Conservation (phyloP, 257 asterid genomes). For the Jaltomata sinuosa region DNA sequence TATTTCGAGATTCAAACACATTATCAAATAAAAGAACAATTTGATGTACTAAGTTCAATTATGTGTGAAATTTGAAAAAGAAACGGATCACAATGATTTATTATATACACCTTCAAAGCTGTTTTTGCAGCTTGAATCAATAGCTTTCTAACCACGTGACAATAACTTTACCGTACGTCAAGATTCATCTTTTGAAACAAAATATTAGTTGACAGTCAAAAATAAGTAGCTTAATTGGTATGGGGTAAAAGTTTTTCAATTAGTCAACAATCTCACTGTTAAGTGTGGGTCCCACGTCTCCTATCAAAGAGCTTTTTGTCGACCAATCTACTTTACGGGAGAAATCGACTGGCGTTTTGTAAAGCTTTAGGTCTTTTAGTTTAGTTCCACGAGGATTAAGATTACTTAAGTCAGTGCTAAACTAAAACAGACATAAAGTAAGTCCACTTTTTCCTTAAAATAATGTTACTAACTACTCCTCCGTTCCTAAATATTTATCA, state of each 20-base stretch:
- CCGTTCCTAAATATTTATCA: too few relatives aligned
- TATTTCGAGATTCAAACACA: too few relatives aligned
- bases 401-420: background rate
- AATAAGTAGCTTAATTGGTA: background rate
- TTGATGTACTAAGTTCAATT: too few relatives aligned
- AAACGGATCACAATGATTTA: too few relatives aligned
- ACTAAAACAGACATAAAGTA: background rate
- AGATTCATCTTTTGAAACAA: too few relatives aligned
- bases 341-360: background rate
- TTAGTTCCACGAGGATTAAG: background rate
- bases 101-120: too few relatives aligned
- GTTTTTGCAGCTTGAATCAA: too few relatives aligned
- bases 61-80: too few relatives aligned
- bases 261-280: background rate
- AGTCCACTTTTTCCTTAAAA: background rate
- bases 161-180: too few relatives aligned
- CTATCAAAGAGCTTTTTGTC: background rate
- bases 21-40: too few relatives aligned
- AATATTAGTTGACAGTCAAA: too few relatives aligned
- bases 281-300: background rate
- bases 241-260: background rate
- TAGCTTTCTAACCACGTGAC: too few relatives aligned
- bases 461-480: background rate
- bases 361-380: background rate
- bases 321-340: background rate